These are phyloP conservation scores for Farysia itapuensis DNA, from an alignment of 1,284 basidiomycete species.

Conservation along the genomic window DNA sequence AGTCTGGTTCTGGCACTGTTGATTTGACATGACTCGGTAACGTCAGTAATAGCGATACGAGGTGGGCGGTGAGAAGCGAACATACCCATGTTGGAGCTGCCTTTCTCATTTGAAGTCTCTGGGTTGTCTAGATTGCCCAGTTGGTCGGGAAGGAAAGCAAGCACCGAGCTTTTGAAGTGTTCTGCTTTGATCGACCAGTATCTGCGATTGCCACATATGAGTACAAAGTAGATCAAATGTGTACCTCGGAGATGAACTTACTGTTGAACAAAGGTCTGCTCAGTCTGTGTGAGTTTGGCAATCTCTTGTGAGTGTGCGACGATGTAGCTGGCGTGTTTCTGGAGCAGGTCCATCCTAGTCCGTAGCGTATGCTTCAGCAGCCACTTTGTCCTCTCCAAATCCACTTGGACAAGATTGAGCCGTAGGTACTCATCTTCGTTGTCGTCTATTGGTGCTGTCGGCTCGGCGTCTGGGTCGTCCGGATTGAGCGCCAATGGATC, in stretches of 20 bases:
- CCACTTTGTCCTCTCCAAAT: conserved; percentile 55
- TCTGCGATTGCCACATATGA: no score
- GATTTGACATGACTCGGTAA: no score
- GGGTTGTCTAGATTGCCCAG: conserved; percentile 34
- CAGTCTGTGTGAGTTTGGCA: conserved; percentile 30
- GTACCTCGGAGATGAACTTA: no score
- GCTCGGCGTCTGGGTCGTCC: not conserved
- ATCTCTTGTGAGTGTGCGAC: conserved; percentile 6
- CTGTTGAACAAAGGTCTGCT: conserved; percentile 36
- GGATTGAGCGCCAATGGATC: not conserved
- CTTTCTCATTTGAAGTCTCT: not conserved
- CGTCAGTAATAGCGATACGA: no score
- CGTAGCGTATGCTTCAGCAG: conserved; percentile 48
- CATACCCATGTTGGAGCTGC: conserved; percentile 41
- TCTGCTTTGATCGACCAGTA: conserved; percentile 31
- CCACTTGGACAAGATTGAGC: conserved; percentile 53
- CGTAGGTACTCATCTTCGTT: conserved; percentile 56
- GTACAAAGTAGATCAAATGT: no score
- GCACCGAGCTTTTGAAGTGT: conserved; percentile 35
- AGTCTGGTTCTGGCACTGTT: conserved; percentile 42
- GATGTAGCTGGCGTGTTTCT: conserved; percentile 37
- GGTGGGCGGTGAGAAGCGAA: no score
- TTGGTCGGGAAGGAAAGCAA: conserved; percentile 45
- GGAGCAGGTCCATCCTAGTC: conserved; percentile 40
- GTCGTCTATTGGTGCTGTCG: not conserved